Percentiles rank a stretch among this genome's conserved stretches.
Conservation (phyloP, 1,139 yeast species). For the Geotrichum cucujoidarum region DNA sequence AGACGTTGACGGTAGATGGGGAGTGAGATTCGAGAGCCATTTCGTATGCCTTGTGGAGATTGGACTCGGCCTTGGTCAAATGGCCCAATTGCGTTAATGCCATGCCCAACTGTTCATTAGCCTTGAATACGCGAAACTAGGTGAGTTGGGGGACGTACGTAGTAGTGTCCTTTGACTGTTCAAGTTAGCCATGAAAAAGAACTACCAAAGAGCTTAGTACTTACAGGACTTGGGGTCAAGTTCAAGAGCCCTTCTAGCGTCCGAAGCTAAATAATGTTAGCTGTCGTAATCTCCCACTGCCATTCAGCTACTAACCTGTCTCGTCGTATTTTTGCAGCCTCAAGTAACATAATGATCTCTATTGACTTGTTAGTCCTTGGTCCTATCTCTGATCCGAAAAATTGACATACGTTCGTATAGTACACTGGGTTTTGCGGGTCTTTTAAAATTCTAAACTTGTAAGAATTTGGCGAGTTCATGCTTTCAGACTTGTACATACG, state of each 20-base stretch:
- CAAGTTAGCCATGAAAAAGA: conserved; percentile 8
- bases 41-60: conserved; percentile 36
- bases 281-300: neutral
- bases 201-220: conserved; percentile 4
- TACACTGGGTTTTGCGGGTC: conserved; percentile 31
- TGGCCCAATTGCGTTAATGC: conserved; percentile 31
- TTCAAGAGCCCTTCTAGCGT: conserved; percentile 36
- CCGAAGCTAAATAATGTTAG: conserved; percentile 24
- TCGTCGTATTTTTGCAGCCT: conserved; percentile 28
- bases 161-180: conserved; percentile 34
- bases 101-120: conserved; percentile 25
- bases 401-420: conserved; percentile 30
- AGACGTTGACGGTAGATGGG: conserved; percentile 31
- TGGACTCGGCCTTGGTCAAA: conserved; percentile 33
- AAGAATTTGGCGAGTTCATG: neutral
- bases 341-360: conserved; percentile 31
- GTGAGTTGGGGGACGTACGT: conserved; percentile 18
- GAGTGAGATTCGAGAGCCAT: conserved; percentile 29
- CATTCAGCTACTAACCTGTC: conserved; percentile 25
- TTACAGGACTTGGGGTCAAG: conserved; percentile 28
- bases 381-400: too few relatives aligned
- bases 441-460: conserved; percentile 24
- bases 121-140: neutral
- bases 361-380: too few relatives aligned
- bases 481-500: conserved; percentile 25